Evolutionary conservation across 1,284 basidiomycete species (phyloP), one percentile per base, ranked within the genome.

Genomic region (Apiotrichum sp.): DNA sequence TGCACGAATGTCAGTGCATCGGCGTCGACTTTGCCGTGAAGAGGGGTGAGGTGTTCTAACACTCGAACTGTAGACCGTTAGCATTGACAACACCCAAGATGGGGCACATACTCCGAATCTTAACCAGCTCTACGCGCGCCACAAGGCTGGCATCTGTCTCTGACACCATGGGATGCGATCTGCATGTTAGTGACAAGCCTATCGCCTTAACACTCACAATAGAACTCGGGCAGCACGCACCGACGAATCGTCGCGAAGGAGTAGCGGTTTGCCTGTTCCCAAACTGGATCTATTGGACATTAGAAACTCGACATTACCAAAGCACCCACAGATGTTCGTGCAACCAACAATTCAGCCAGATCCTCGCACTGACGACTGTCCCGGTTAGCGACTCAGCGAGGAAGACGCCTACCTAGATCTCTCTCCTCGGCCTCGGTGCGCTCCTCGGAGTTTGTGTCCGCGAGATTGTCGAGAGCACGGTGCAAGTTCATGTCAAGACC

Each of bases 401-500:
- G 31, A 50, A 0, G 53, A n/a, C 36, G 69, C 78, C 58, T 75
- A 88, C 88, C 86, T 33, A 95, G 80, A 68, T 93, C 86, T 52
- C 91, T 79, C 73, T 95, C 90, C 71, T 93, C 90, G 59, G 87
- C 86, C 55, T 91, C 85, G 2, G 83, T 81, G 70, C 86, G 86
- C 35, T 81, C 83, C 46, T 65, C 62, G 14, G 48, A 47, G 55
- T 61, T 63, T 10, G 10, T n/a, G 57, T 91, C 88, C 1, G 87
- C 88, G n/a, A 96, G 80, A 70, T 90, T 93, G 72, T 93, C 91
- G 47, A 95, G 77, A 1, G 89, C 90, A 41, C 88, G 84, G 72
- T 96, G 91, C 29, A 96, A 79, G 36, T 92, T 91, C 52, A 96
- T 84, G 72, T 96, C 92, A 56, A 96, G 79, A 8, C 89, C 92